Conservation (phyloP, 2,329 filamentous ascomycete species). For the Claviceps citrina region DNA sequence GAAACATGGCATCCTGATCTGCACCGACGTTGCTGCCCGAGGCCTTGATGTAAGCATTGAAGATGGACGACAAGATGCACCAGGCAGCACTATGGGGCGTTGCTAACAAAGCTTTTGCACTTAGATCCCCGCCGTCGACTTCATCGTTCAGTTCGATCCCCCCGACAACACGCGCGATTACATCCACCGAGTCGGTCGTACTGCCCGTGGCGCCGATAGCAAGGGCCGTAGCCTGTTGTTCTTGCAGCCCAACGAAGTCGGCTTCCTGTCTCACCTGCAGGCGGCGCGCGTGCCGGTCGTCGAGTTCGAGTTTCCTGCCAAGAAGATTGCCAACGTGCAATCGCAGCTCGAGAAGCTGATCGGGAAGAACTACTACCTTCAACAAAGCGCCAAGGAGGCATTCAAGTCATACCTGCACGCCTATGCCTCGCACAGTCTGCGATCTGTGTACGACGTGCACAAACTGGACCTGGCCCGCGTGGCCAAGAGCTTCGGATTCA, state of each 20-base stretch:
- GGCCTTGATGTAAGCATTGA: slow-evolving; percentile 58
- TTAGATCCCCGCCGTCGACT: slow-evolving; percentile 83
- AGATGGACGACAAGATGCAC: background rate
- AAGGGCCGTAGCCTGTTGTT: slow-evolving; percentile 88
- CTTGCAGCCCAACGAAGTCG: slow-evolving; percentile 79
- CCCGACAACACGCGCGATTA: slow-evolving; percentile 84
- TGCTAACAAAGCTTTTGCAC: slow-evolving; percentile 1
- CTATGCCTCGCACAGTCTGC: slow-evolving; percentile 59
- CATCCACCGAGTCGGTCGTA: slow-evolving; percentile 91
- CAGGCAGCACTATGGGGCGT: no score
- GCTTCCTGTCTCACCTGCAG: slow-evolving; percentile 83
- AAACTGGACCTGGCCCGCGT: slow-evolving; percentile 73
- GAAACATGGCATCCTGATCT: slow-evolving; percentile 74
- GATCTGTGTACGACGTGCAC: slow-evolving; percentile 58
- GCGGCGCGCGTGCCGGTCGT: slow-evolving; percentile 83
- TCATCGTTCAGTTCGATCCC: slow-evolving; percentile 91
- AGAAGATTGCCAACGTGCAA: slow-evolving; percentile 83
- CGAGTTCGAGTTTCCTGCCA: slow-evolving; percentile 86
- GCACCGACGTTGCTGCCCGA: slow-evolving; percentile 89
- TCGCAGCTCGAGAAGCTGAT: slow-evolving; percentile 90
- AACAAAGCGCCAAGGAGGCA: slow-evolving; percentile 65
- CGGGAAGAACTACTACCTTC: slow-evolving; percentile 88
- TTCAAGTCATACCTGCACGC: slow-evolving; percentile 89
- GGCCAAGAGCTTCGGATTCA: slow-evolving; percentile 71
- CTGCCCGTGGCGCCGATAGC: slow-evolving; percentile 66